Evolutionary conservation across 495 filamentous ascomycete species (phyloP).

Genomic region (Penicillium macrosclerotiorum): DNA sequence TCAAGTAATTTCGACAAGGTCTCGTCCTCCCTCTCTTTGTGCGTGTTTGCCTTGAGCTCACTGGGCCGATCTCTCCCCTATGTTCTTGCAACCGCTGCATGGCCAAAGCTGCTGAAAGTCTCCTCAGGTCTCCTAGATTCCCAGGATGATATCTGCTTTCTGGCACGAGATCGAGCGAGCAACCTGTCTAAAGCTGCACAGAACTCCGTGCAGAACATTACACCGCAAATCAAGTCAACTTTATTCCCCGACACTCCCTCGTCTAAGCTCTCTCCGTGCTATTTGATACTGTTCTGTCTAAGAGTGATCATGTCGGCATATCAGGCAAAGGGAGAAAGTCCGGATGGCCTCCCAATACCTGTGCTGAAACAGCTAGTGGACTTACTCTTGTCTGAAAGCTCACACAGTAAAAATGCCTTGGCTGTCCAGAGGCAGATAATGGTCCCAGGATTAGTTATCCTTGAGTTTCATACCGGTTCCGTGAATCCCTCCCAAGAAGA

Average conservation of each 20-base stretch:
- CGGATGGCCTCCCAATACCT: slow-evolving; percentile 19
- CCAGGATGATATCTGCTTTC: slow-evolving; percentile 26
- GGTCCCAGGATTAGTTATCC: slow-evolving; percentile 53
- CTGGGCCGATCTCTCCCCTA: slow-evolving; percentile 24
- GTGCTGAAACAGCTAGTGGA: slow-evolving; percentile 27
- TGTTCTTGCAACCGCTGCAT: slow-evolving; percentile 26
- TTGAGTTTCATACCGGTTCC: slow-evolving; percentile 57
- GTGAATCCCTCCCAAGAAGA: slow-evolving; percentile 20
- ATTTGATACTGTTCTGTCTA: slow-evolving; percentile 32
- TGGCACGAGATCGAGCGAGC: slow-evolving; percentile 13
- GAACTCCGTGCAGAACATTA: slow-evolving; percentile 24
- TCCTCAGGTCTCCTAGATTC: slow-evolving; percentile 22
- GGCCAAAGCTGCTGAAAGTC: slow-evolving; percentile 33
- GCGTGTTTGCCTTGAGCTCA: slow-evolving; percentile 31
- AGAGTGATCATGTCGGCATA: slow-evolving; percentile 23
- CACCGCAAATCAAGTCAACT: slow-evolving; percentile 19
- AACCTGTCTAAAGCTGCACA: slow-evolving; percentile 32
- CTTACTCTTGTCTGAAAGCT: slow-evolving; percentile 21
- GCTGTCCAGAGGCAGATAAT: slow-evolving; percentile 11
- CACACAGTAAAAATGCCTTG: neutral
- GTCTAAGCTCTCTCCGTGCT: slow-evolving; percentile 29
- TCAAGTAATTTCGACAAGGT: slow-evolving; percentile 31
- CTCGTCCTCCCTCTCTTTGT: slow-evolving; percentile 29
- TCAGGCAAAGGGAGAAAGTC: slow-evolving; percentile 27
- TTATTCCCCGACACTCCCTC: slow-evolving; percentile 18